Evolutionary conservation across 768 basidiomycete genomes (phyloP), one percentile per base, ranked within the genome.

Genomic region (Cytidiella melzeri): DNA sequence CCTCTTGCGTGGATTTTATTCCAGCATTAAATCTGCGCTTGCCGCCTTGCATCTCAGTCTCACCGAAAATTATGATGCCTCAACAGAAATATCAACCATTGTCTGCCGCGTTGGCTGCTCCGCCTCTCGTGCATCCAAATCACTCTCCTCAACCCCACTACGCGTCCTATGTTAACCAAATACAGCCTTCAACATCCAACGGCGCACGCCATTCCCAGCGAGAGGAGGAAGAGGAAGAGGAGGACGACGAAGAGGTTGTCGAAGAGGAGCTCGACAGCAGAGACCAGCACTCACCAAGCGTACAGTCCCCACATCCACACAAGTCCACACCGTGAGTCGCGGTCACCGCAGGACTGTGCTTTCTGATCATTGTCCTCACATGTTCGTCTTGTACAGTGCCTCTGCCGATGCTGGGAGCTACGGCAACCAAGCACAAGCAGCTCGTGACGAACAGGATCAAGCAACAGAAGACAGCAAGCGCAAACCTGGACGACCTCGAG

Each of bases 71-170:
- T 55, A 34, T 34, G 7, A 74, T 76, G 74, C 73, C 86, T 67
- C 85, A 85, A 64, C 83, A 84, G 48, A 84, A 87, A 63, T 83
- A 89, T 68, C 85, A 87, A 54, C 83, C 87, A 23, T 74, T 89
- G 57, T 89, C 86, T 48, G 83, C 87, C 71, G 87, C 87, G 38
- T 73, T 89, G n/a, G n/a, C n/a, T 34, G 72, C 84, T 63, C 82
- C 81, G 0, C 83, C 79, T 40, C 46, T 44, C 36, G n/a, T 46
- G 64, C 43, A 57, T 58, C 23, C 55, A 43, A 38, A 57, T 63
- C 43, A 45, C 58, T 48, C 60, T 24, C 64, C 54, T 28, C 60
- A 49, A 47, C 62, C 61, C 27, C 55, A 54, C 34, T 66, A 63
- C 50, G 41, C 57, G 1, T 54, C 47, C 64, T 61, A 66, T 37